These are phyloP conservation scores for Bertia moriformis DNA, from an alignment of 2,329 filamentous ascomycete species.

Conservation along the genomic window DNA sequence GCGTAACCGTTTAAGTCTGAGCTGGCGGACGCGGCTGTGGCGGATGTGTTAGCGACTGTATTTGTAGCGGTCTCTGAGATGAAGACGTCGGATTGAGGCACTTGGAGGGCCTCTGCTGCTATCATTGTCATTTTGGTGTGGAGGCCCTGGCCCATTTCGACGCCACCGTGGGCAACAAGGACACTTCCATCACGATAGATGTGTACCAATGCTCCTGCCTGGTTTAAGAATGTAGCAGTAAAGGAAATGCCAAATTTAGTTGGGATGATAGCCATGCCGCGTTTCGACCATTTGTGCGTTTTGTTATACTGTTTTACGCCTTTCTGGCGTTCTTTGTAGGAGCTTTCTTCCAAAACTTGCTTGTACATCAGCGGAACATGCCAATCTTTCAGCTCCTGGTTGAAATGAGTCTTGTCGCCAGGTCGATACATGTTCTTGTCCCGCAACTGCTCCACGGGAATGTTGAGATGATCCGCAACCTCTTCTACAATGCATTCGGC, in stretches of 20 bases:
- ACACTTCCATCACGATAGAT: conserved; percentile 93
- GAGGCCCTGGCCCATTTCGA: conserved; percentile 94
- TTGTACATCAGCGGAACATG: conserved; percentile 92
- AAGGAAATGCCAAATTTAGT: conserved; percentile 98
- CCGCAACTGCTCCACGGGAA: conserved; percentile 68
- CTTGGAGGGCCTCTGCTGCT: conserved; percentile 72
- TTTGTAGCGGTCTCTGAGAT: conserved; percentile 94
- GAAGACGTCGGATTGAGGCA: conserved; percentile 68
- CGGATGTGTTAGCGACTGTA: conserved; percentile 84
- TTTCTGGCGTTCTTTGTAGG: conserved; percentile 55
- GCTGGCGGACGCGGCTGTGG: conserved; percentile 85
- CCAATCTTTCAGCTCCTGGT: conserved; percentile 79
- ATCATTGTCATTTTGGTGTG: conserved; percentile 97
- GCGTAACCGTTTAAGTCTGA: conserved; percentile 94
- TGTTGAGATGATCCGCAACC: conserved; percentile 72
- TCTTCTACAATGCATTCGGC: conserved; percentile 81
- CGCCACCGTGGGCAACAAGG: conserved; percentile 85
- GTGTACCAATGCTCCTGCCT: conserved; percentile 87
- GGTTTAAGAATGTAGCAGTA: conserved; percentile 89
- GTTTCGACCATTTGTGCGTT: conserved; percentile 86
- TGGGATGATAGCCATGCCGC: conserved; percentile 70
- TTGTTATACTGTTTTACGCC: conserved; percentile 69
- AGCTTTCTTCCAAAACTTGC: conserved; percentile 65
- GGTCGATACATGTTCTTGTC: conserved; percentile 79
- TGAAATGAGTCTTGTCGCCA: conserved; percentile 74